Evolutionary conservation across 768 basidiomycete genomes (phyloP).

Genomic region (Suillus subaureus): DNA sequence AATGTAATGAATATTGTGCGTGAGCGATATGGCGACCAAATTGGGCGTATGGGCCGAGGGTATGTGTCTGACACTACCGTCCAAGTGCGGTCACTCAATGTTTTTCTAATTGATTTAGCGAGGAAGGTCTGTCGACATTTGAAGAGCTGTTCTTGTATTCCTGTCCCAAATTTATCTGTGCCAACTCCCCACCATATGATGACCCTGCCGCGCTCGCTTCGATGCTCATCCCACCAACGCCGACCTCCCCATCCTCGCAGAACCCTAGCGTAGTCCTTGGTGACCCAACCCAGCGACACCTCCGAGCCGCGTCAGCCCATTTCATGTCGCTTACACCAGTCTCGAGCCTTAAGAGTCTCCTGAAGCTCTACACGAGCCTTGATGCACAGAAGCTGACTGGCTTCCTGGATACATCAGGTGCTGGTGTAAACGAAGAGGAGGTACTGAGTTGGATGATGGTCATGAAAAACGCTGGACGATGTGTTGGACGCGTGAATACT

Average conservation of each 20-base stretch:
- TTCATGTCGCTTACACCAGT: conserved; percentile 76
- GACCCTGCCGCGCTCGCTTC: conserved; percentile 62
- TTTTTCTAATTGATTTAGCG: conserved; percentile 36
- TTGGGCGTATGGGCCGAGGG: conserved; percentile 83
- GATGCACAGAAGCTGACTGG: conserved; percentile 89
- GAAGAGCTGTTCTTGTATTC: conserved; percentile 94
- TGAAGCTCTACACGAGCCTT: conserved; percentile 94
- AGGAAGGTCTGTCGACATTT: conserved; percentile 77
- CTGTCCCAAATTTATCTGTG: conserved; percentile 95
- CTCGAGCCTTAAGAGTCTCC: conserved; percentile 85
- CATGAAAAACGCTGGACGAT: conserved; percentile 86
- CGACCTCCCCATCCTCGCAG: conserved; percentile 34
- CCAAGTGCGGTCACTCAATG: not conserved
- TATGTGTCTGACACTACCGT: conserved; percentile 39
- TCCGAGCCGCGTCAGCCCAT: conserved; percentile 81
- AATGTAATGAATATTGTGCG: conserved; percentile 92
- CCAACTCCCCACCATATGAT: conserved; percentile 93
- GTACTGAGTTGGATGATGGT: conserved; percentile 97
- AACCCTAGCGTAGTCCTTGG: conserved; percentile 22
- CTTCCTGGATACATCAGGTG: conserved; percentile 63
- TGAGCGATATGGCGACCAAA: conserved; percentile 93
- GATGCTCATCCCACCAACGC: conserved; percentile 43
- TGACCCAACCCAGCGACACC: conserved; percentile 85
- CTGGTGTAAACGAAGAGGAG: conserved; percentile 80
- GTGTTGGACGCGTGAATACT: conserved; percentile 47